A percentile compares a stretch with the other conserved stretches of the same genome.
These are phyloP conservation scores for Quercus mongolica DNA, from an alignment of 306 rosid genomes.

Conservation along the genomic window DNA sequence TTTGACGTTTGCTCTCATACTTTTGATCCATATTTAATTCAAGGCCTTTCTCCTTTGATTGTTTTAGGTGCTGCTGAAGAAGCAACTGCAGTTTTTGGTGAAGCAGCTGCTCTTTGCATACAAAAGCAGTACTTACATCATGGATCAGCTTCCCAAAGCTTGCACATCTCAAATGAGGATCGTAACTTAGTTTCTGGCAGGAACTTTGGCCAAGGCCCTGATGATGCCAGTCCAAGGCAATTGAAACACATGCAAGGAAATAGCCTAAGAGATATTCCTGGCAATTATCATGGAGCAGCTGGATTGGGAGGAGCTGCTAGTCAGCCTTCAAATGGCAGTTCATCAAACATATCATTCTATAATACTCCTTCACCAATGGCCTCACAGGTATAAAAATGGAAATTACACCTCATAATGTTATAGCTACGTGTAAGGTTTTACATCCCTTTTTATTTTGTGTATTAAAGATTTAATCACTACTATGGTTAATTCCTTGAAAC, in stretches of 20 bases:
- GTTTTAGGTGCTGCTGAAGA: slow-evolving; percentile 89
- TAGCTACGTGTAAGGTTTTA: neutral
- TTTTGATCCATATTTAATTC: neutral
- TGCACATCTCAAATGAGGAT: slow-evolving; percentile 56
- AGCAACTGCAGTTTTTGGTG: slow-evolving; percentile 85
- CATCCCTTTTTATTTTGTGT: neutral
- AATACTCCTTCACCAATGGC: slow-evolving; percentile 90
- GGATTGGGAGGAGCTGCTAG: slow-evolving; percentile 56
- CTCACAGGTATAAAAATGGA: slow-evolving; percentile 51
- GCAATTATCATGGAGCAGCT: slow-evolving; percentile 61
- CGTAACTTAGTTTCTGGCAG: slow-evolving; percentile 48
- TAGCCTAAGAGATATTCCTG: slow-evolving; percentile 66
- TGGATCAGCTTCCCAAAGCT: slow-evolving; percentile 45
- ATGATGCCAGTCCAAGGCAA: slow-evolving; percentile 70
- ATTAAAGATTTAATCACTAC: neutral
- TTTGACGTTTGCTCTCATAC: neutral
- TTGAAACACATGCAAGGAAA: slow-evolving; percentile 61
- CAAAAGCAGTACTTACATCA: slow-evolving; percentile 75
- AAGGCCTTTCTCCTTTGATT: slow-evolving; percentile 17
- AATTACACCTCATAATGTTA: slow-evolving; percentile 16
- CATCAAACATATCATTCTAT: slow-evolving; percentile 67
- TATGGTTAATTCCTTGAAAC: neutral
- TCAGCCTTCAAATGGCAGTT: slow-evolving; percentile 59
- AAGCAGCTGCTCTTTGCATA: slow-evolving; percentile 78
- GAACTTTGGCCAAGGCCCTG: slow-evolving; percentile 41